Base-by-base conservation (phyloP, 2,329 filamentous ascomycete genomes). In the Fusarium piperis region DNA sequence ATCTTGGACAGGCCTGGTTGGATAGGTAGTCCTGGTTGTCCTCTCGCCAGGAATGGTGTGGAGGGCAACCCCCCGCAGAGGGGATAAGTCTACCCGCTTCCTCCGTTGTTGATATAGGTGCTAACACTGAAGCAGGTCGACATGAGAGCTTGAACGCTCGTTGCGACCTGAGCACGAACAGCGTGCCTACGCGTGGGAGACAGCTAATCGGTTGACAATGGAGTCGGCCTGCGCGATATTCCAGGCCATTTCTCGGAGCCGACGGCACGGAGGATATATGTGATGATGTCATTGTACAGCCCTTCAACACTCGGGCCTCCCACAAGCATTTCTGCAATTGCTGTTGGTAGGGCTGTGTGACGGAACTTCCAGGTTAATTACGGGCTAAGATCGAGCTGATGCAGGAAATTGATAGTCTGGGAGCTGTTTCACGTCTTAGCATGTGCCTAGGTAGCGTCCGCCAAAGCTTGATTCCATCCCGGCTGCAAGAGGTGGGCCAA, bases 11-110 rank as follows among this genome's bases (percentile, higher is more conserved):
- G 74, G 66, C 75, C 74, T 62, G 41, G 64, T 74, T 70, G 68
- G 69, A 74, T 74, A 48, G 81, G 81, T 73, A 84, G 85, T 82
- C 84, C 83, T 81, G 85, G 86, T 81, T 84, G 84, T 80, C 79
- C 78, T 83, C 80, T 79, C 81, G 79, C 83, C 85, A 84, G 86
- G 75, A 84, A 87, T 84, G 85, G 84, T 81, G 80, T 33, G 78
- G 83, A 82, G 81, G 82, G 79, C 81, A 81, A 81, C 86, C 86
- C 85, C 82, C 80, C 76, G 71, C 70, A 61, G 68, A 79, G 83
- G 82, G 84, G 86, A 88, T 88, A 87, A 87, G 86, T 88, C 72
- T 74, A 64, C 70, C 74, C 65, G 46, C 65, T 63, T 52, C 46
- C 53, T 65, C 23, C 26, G 15, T 32, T 26, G 13, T 59, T 71